phyloP scores from a whole-genome alignment of 805 yeast genomes.

The Saturnispora bothae region DNA sequence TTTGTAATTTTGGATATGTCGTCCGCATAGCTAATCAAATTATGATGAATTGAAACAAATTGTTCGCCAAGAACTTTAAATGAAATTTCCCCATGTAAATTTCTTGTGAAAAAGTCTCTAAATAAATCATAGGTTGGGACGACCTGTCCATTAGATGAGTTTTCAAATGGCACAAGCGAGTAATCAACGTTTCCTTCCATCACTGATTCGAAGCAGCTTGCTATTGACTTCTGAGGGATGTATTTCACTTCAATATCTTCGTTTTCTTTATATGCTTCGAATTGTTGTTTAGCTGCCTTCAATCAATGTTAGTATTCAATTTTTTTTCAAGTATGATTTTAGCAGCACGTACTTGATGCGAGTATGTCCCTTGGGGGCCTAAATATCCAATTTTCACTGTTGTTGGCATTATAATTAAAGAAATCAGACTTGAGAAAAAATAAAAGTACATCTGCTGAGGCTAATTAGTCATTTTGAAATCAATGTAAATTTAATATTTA shows the following conservation, averaged over 20 bases:
- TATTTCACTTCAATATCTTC: constrained; percentile 19
- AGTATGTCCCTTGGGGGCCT: constrained; percentile 90
- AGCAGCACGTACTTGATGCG: constrained; percentile 57
- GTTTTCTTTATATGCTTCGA: constrained; percentile 19
- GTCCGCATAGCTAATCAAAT: constrained; percentile 42
- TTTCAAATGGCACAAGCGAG: constrained; percentile 84
- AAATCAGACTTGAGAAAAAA: background rate
- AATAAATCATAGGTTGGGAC: constrained; percentile 74
- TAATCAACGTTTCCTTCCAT: constrained; percentile 39
- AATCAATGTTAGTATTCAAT: background rate
- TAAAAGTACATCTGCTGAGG: background rate
- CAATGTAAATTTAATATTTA: too few relatives aligned
- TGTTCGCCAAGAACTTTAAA: constrained; percentile 65
- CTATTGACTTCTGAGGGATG: constrained; percentile 34
- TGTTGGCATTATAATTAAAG: background rate
- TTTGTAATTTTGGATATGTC: constrained; percentile 37
- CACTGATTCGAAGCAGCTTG: constrained; percentile 53
- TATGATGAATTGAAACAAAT: constrained; percentile 74
- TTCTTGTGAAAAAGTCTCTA: constrained; percentile 47
- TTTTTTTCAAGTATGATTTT: background rate
- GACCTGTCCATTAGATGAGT: constrained; percentile 92
- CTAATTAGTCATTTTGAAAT: too few relatives aligned
- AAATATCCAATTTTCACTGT: constrained; percentile 51
- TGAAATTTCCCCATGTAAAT: constrained; percentile 20
- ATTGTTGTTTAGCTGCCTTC: constrained; percentile 40